Evolutionary conservation across 208 protist species (phyloP), one percentile per base, ranked within the genome.

Genomic region (Trypanosoma vivax): DNA sequence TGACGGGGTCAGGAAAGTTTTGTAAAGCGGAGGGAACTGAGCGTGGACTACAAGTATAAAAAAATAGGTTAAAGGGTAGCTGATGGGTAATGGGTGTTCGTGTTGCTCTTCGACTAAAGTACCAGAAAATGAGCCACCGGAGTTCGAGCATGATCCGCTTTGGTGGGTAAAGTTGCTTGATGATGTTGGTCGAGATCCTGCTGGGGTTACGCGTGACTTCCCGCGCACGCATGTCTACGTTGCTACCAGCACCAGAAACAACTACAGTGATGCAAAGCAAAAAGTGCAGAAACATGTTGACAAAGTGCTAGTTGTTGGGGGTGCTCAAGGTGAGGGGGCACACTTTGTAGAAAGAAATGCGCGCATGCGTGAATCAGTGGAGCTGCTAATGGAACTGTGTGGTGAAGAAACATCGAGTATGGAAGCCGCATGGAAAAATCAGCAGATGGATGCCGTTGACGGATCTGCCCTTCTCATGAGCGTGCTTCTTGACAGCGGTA

Each of bases 151-250:
- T 2, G 33, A 61, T 11, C 25, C 5, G 7, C 14, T 23, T 10
- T 76, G 62, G 69, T 11, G 28, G 1, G 27, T 30, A 18, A 11
- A 19, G 18, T 14, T 67, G 5, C 37, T 53, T 9, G 3, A 16
- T 3, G 69, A 67, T 27, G 61, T 88, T 48, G 69, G 65, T 14
- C 43, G 46, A 5, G 75, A 87, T 55, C 74, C 79, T 3, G 39
- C 67, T 6, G 66, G 65, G 38, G 84, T 92, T 40, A 65, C 79
- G 1, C 76, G 84, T n/a, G 84, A 92, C 65, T 87, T 92, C 18
- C 84, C 84, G 3, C 70, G 84, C 29, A 86, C 80, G 64, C 48
- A 52, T 9, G 69, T 88, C 2, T 76, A 67, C 50, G 76, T 89
- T 4, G 30, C 60, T 29, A 66, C 66, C 11, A 23, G 23, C 23